These are phyloP conservation scores for Dioszegia aurantiaca DNA, from an alignment of 768 basidiomycete genomes.

Conservation along the genomic window DNA sequence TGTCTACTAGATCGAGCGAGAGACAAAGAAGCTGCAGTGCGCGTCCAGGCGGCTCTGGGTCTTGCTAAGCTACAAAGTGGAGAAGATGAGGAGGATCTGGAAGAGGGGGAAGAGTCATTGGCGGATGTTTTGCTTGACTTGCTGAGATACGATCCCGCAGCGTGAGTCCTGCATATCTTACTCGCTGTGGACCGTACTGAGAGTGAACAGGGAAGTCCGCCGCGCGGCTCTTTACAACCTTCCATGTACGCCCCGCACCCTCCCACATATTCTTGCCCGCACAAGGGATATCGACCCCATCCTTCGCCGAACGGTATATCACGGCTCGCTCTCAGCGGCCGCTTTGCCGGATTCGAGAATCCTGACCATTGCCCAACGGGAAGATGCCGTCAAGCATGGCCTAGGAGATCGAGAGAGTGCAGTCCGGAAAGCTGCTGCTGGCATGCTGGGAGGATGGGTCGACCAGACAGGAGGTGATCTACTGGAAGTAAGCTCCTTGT, in stretches of 20 bases:
- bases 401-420: slow-evolving; percentile 76
- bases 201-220: slow-evolving; percentile 71
- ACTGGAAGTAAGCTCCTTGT: slow-evolving; percentile 47
- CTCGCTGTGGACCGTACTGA: slow-evolving; percentile 1
- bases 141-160: slow-evolving; percentile 68
- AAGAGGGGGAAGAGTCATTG: slow-evolving; percentile 49
- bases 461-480: slow-evolving; percentile 59
- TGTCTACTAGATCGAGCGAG: slow-evolving; percentile 68
- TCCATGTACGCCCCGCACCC: slow-evolving; percentile 59
- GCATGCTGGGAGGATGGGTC: slow-evolving; percentile 73
- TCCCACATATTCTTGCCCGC: slow-evolving; percentile 69
- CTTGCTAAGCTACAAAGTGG: slow-evolving; percentile 71
- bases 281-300: slow-evolving; percentile 74
- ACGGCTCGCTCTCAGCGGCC: slow-evolving; percentile 61
- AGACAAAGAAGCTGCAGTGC: slow-evolving; percentile 75
- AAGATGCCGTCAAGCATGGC: slow-evolving; percentile 74
- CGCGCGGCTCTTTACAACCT: slow-evolving; percentile 72
- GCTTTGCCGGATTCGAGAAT: slow-evolving; percentile 62
- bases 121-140: slow-evolving; percentile 56
- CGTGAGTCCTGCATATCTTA: slow-evolving; percentile 58
- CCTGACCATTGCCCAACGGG: slow-evolving; percentile 69
- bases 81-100: slow-evolving; percentile 63
- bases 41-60: slow-evolving; percentile 75
- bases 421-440: slow-evolving; percentile 70
- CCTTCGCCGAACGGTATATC: slow-evolving; percentile 72